Percentiles rank a stretch among this genome's conserved stretches.
Conservation (phyloP, 2,329 filamentous ascomycete species). For the Pseudopithomyces chartarum region DNA sequence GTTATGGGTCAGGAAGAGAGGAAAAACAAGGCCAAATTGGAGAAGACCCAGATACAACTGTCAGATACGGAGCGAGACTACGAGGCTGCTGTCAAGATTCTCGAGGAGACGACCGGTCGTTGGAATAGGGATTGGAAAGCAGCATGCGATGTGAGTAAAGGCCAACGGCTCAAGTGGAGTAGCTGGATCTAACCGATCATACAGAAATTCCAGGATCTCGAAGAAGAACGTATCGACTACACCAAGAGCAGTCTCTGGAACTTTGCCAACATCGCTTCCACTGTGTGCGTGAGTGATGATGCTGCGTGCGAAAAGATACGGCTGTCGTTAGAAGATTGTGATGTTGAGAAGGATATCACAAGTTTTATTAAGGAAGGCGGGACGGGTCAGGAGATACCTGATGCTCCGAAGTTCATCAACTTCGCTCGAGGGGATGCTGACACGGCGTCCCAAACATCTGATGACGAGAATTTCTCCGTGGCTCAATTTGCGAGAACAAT, state of each 20-base stretch:
- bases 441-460: conserved; percentile 78
- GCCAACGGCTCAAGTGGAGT: background rate
- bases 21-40: conserved; percentile 97
- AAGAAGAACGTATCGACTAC: conserved; percentile 96
- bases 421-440: conserved; percentile 92
- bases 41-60: conserved; percentile 97
- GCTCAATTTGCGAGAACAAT: conserved; percentile 95
- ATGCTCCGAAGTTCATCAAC: conserved; percentile 97
- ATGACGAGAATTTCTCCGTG: conserved; percentile 89
- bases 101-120: conserved; percentile 91
- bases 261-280: conserved; percentile 96
- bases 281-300: conserved; percentile 97
- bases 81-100: conserved; percentile 85
- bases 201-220: conserved; percentile 96
- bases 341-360: conserved; percentile 93
- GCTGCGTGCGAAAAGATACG: conserved; percentile 92
- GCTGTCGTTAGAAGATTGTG: conserved; percentile 89
- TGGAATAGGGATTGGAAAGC: conserved; percentile 99
- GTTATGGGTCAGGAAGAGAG: conserved; percentile 99
- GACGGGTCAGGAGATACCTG: conserved; percentile 96
- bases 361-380: conserved; percentile 86
- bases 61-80: conserved; percentile 88
- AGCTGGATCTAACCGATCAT: conserved; percentile 14
- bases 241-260: conserved; percentile 98
- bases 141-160: conserved; percentile 70